Base-by-base conservation (phyloP, 1,284 basidiomycete genomes). In the Boletus albobrunnescens region DNA sequence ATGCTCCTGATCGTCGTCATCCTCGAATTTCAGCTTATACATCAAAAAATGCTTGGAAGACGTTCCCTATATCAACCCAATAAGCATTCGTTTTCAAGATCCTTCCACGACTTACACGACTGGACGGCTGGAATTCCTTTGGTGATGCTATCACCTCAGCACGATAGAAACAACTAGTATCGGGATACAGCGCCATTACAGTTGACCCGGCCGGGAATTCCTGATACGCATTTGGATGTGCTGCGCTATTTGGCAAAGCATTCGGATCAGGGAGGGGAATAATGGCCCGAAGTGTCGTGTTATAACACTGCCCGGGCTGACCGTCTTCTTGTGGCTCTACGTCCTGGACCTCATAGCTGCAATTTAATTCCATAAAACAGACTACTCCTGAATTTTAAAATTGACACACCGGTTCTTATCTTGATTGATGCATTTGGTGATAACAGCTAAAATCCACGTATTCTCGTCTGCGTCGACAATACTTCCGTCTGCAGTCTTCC, bases 141-240 rank as follows among this genome's bases (percentile, higher is more conserved):
- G 85, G 86, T 8, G 78, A 76, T 13, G 78, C 72, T 37, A 88
- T 74, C 4, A 90, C 87, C 59, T 88, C 83, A 6, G 88, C 88
- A 16, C 84, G 82, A 57, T 91, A 91, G 68, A 91, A 91, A 61
- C 86, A 89, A 55, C 87, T 90, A 0, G 87, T 91, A 59, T 91
- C 88, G 0, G 87, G 88, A 65, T 90, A 91, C 12, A 91, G 69
- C 1, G 85, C 87, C 77, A 91, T 79, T 6, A 91, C 88, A 0
- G 76, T 84, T 11, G 83, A 79, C 2, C 87, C 81, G 0, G 75
- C 67, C n/a, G 75, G 65, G 60, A 87, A 90, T 53, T 83, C 81
- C 41, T 78, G 84, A 64, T 89, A 88, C 12, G 79, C 74, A 55
- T 73, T 79, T 33, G 80, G 69, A 65, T 88, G 85, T 16, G 82